Percentiles rank a stretch among this genome's conserved stretches.
Evolutionary conservation across 1,284 basidiomycete genomes (phyloP).

Genomic region (Mycena sp.): DNA sequence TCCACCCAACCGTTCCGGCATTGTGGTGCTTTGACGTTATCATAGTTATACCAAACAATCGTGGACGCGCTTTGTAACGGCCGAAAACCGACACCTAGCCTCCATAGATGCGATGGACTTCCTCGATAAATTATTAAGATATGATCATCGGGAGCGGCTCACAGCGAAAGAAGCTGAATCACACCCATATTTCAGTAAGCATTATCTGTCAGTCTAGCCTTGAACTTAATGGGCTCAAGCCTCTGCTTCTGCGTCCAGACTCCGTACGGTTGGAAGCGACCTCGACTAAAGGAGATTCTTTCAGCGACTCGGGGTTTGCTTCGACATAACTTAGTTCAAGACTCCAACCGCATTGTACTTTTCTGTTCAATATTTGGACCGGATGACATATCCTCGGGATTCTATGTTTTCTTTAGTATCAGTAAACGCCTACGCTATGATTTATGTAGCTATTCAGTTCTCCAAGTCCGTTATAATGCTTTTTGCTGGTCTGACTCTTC

Average conservation of each 20-base stretch:
- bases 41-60: conserved; percentile 76
- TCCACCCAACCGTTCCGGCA: neutral
- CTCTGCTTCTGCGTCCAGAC: conserved; percentile 42
- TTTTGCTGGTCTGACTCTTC: conserved; percentile 22
- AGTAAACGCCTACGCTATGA: neutral
- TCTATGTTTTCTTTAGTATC: neutral
- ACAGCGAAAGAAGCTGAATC: conserved; percentile 84
- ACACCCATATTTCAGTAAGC: conserved; percentile 82
- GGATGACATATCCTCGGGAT: conserved; percentile 3
- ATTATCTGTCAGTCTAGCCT: conserved; percentile 16
- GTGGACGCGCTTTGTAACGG: conserved; percentile 77
- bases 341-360: neutral
- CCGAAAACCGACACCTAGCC: conserved; percentile 80
- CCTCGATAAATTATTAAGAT: conserved; percentile 84
- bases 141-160: conserved; percentile 86
- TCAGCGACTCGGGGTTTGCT: conserved; percentile 68
- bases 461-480: conserved; percentile 27
- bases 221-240: conserved; percentile 19
- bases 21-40: neutral
- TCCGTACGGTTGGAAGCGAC: conserved; percentile 62
- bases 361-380: neutral
- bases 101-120: conserved; percentile 81
- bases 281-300: conserved; percentile 58
- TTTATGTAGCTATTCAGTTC: conserved; percentile 16
- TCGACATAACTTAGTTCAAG: conserved; percentile 49